phyloP scores from a whole-genome alignment of 2,329 filamentous ascomycete genomes.

The Pestalotiopsis sp. region DNA sequence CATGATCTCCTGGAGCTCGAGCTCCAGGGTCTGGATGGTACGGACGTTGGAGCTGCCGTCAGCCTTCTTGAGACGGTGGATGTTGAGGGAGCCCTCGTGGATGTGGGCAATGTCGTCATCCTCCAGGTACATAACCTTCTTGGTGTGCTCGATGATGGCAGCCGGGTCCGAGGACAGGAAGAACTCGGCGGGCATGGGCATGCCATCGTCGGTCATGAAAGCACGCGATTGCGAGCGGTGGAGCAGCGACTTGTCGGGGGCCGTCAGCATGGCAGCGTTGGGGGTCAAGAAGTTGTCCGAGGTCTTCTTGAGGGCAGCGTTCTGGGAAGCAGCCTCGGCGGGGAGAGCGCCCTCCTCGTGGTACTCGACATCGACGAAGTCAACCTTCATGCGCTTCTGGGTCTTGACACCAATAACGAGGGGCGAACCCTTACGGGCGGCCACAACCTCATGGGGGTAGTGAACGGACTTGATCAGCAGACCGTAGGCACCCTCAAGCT shows the following conservation, averaged over 20 bases:
- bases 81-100: conserved; percentile 98
- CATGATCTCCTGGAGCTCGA: conserved; percentile 99
- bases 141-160: conserved; percentile 98
- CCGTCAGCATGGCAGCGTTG: conserved; percentile 70
- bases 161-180: conserved; percentile 99
- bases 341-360: conserved; percentile 84
- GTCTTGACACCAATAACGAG: conserved; percentile 97
- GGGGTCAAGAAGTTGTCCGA: conserved; percentile 70
- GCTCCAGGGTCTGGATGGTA: conserved; percentile 96
- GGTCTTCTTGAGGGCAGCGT: conserved; percentile 92
- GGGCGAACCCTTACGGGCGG: conserved; percentile 96
- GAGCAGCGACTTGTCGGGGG: conserved; percentile 95
- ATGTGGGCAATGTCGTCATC: conserved; percentile 99
- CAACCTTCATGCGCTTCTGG: conserved; percentile 99
- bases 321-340: conserved; percentile 93
- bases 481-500: conserved; percentile 97
- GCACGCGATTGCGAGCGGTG: conserved; percentile 98
- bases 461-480: conserved; percentile 97
- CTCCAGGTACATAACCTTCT: conserved; percentile 99
- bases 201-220: conserved; percentile 98
- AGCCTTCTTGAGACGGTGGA: conserved; percentile 95
- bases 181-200: conserved; percentile 97
- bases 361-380: conserved; percentile 99
- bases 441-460: conserved; percentile 97
- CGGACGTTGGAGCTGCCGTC: conserved; percentile 97